Evolutionary conservation across 2,329 filamentous ascomycete genomes (phyloP).

Genomic region (Fusarium floridanum): DNA sequence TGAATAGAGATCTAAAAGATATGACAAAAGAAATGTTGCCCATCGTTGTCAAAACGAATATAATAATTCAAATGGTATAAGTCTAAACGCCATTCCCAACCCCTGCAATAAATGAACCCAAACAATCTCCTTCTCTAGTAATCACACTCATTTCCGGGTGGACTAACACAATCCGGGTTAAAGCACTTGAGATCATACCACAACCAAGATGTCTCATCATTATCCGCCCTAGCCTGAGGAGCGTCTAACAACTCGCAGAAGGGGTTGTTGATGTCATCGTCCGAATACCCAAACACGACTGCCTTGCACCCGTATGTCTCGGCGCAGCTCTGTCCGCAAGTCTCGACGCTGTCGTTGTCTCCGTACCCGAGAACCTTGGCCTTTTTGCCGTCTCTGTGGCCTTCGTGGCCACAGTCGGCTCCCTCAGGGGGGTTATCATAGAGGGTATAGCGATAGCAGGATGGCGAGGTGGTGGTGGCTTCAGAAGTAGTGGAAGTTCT

Average conservation of each 20-base stretch:
- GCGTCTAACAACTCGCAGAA: constrained; percentile 31
- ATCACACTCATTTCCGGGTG: constrained; percentile 20
- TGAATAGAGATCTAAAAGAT: neutral
- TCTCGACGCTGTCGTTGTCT: constrained; percentile 26
- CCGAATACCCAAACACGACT: constrained; percentile 25
- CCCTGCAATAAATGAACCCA: neutral
- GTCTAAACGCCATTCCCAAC: constrained; percentile 10
- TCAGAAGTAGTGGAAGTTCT: constrained; percentile 10
- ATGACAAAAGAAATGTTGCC: neutral
- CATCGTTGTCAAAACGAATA: neutral
- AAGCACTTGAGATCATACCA: constrained; percentile 35
- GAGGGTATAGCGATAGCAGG: constrained; percentile 35
- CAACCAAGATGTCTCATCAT: constrained; percentile 26
- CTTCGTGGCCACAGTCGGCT: constrained; percentile 22
- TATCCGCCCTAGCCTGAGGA: constrained; percentile 13
- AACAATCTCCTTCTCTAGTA: constrained; percentile 7
- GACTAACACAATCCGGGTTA: constrained; percentile 30
- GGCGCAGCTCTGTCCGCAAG: constrained; percentile 31
- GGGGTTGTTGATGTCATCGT: constrained; percentile 27
- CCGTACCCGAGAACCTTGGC: constrained; percentile 30
- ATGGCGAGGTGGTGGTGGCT: constrained; percentile 6
- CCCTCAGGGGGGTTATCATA: constrained; percentile 10
- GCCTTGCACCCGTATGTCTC: constrained; percentile 22
- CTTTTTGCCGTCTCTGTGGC: constrained; percentile 15
- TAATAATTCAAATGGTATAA: constrained; percentile 11